Conservation (phyloP, 2,329 filamentous ascomycete species). For the Fonsecaea multimorphosa region DNA sequence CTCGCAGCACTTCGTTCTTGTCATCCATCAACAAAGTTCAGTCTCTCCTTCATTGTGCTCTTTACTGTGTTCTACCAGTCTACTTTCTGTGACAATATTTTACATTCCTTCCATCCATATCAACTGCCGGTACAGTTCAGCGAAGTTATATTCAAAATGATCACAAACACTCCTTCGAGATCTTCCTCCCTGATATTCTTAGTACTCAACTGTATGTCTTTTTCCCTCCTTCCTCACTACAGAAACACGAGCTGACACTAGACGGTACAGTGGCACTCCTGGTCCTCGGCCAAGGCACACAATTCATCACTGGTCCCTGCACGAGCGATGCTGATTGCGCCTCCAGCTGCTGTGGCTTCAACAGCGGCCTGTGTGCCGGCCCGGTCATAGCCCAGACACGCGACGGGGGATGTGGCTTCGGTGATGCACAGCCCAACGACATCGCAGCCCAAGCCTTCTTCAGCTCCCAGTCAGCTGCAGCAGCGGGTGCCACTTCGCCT, state of each 20-base stretch:
- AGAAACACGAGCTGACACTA: background rate
- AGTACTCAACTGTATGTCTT: conserved; percentile 30
- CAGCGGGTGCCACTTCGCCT: conserved; percentile 19
- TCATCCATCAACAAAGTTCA: conserved; percentile 7
- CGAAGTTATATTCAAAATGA: conserved; percentile 25
- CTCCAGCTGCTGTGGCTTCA: conserved; percentile 42
- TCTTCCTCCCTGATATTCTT: conserved; percentile 23
- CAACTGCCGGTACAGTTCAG: conserved; percentile 25
- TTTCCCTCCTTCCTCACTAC: background rate
- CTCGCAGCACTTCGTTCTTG: conserved; percentile 2
- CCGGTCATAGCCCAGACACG: conserved; percentile 39
- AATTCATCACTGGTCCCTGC: conserved; percentile 43
- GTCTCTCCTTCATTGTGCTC: conserved; percentile 11
- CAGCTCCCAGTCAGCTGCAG: conserved; percentile 32
- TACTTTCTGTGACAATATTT: conserved; percentile 9
- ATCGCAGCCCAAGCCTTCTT: conserved; percentile 37
- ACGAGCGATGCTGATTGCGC: conserved; percentile 41
- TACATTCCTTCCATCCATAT: conserved; percentile 18
- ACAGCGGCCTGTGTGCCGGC: conserved; percentile 40
- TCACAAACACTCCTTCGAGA: conserved; percentile 15
- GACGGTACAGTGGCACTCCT: conserved; percentile 26
- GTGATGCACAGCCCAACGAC: conserved; percentile 38
- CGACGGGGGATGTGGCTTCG: conserved; percentile 40
- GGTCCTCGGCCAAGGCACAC: conserved; percentile 35
- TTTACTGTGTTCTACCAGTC: background rate